phyloP scores from a whole-genome alignment of 306 rosid species.

The barrel medic (Medicago truncatula) region MtrunA17r5.0-ANR NC_053048.1:45589501-45590000 shows the following conservation, averaged over 20 bases:
- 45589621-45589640: conserved; percentile 33
- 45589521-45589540: conserved; percentile 71
- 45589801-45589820: conserved; percentile 66
- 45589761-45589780: conserved; percentile 60
- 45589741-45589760: conserved; percentile 51
- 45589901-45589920: conserved; percentile 33
- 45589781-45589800: conserved; percentile 76
- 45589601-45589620: conserved; percentile 8
- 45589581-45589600: conserved; percentile 79
- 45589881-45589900: conserved; percentile 22
- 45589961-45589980: conserved; percentile 75
- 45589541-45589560: conserved; percentile 84
- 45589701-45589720: conserved; percentile 66
- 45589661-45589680: conserved; percentile 96
- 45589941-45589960: conserved; percentile 57
- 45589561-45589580: conserved; percentile 74
- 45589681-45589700: conserved; percentile 70
- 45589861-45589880: neutral
- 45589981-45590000: conserved; percentile 63
- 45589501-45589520: conserved; percentile 96
- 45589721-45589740: conserved; percentile 54
- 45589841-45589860: conserved; percentile 26
- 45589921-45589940: conserved; percentile 39
- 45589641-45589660: conserved; percentile 41
- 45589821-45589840: conserved; percentile 65